Conservation (phyloP, 1,284 basidiomycete species). For the Rhodotorula sp. region DNA sequence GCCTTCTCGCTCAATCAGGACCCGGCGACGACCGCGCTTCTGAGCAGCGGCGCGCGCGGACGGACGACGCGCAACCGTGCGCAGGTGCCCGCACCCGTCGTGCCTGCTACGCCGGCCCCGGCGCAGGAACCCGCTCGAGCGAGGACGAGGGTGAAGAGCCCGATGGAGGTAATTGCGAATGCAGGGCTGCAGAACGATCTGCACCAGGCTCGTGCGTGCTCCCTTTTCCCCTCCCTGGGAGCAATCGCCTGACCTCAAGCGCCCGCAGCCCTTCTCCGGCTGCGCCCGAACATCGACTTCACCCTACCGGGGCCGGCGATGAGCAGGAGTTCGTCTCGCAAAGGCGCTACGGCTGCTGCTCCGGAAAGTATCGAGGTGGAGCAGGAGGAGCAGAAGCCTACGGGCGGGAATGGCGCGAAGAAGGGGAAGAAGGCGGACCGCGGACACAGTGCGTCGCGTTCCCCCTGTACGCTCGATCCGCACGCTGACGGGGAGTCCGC, state of each 20-base stretch:
- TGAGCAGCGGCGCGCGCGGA: not conserved
- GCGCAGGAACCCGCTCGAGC: not conserved
- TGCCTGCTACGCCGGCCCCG: not conserved
- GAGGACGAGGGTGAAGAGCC: not conserved
- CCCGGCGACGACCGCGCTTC: not conserved
- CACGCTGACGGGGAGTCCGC: not conserved
- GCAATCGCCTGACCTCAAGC: too few species aligned
- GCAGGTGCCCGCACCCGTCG: not conserved
- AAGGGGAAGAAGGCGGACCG: constrained; percentile 25
- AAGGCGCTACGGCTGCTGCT: not conserved
- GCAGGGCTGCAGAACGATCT: constrained; percentile 21
- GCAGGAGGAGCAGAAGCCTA: not conserved
- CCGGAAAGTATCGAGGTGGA: not conserved
- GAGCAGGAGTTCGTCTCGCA: not conserved
- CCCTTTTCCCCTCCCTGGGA: too few species aligned
- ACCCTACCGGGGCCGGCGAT: not conserved
- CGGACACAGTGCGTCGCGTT: constrained; percentile 30
- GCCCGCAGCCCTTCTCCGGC: constrained; percentile 16
- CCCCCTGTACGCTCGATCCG: not conserved
- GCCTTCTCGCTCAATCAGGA: not conserved
- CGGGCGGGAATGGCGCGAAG: constrained; percentile 9
- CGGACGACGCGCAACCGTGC: not conserved
- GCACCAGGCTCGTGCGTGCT: constrained; percentile 22
- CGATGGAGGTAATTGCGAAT: constrained; percentile 35
- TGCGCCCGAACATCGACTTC: constrained; percentile 6